Base-by-base conservation (phyloP, 2,329 filamentous ascomycete species). In the Gaeumannomyces tritici region DNA sequence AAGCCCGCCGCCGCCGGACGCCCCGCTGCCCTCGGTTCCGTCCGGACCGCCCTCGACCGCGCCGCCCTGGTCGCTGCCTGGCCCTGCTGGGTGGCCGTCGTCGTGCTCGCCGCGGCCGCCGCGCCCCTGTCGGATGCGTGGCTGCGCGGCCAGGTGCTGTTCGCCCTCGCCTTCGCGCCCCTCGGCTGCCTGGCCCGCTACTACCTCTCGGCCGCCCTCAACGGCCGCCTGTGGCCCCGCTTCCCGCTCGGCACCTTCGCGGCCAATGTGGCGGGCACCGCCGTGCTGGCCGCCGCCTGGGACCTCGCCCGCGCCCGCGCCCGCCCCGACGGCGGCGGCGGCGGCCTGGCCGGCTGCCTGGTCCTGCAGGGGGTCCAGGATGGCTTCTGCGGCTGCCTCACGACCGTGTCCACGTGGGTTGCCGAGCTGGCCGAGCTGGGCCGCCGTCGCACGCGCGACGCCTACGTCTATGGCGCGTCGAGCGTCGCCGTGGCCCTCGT, bases 201-300 rank as follows among this genome's bases (percentile, higher is more conserved):
- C 76, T 93, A 91, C 71, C 73, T 83, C 1, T 89, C 89, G 0
- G 71, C 89, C 8, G 73, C 78, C 28, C 81, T 96, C n/a, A 97
- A 97, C 69, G 77, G 82, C 0, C 79, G 84, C 26, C 67, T 85
- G 0, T 73, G 85, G 0, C 58, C 58, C 15, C 76, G 81, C 0
- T 97, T 97, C 67, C 93, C 93, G 0, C 73, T 97, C 0, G 93
- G 93, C 2, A 98, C 93, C 0, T 96, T 97, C 69, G 75, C 78
- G 0, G 91, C 89, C 31, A 98, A 98, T 69, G 79, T 96, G 5
- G 72, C 88, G 18, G 93, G 93, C 5, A 92, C 90, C 0, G 82
- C 82, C 0, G 74, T 96, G 21, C 73, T 96, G 60, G 92, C 85
- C 18, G 87, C 91, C 81, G 83, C 86, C 33, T 96, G 84, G 77